phyloP scores from a whole-genome alignment of 257 asterid species.

The Nicotiana sylvestris region DNA sequence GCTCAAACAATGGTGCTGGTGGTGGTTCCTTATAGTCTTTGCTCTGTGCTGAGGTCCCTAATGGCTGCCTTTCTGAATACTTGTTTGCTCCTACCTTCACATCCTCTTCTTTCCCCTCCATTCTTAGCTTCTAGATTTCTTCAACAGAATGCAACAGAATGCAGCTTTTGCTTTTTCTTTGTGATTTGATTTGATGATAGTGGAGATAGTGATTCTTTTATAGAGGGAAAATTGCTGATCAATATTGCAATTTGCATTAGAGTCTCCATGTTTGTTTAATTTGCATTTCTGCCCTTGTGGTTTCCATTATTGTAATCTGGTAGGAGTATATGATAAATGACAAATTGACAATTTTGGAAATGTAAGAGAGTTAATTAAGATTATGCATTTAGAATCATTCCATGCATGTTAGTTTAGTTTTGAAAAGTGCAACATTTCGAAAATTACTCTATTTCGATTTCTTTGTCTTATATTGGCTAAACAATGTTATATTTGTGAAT shows the following conservation, averaged over 20 bases:
- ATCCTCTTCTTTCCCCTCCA: slow-evolving; percentile 83
- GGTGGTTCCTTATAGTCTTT: slow-evolving; percentile 82
- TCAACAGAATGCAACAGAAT: neutral
- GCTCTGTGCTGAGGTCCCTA: slow-evolving; percentile 76
- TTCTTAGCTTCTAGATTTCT: slow-evolving; percentile 10
- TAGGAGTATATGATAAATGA: neutral
- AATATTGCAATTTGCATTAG: neutral
- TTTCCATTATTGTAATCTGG: neutral
- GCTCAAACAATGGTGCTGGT: slow-evolving; percentile 69
- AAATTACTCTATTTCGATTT: neutral
- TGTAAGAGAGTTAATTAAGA: neutral
- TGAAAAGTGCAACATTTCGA: neutral
- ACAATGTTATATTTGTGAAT: neutral
- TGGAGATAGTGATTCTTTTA: neutral
- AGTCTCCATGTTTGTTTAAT: neutral
- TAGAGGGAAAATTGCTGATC: neutral
- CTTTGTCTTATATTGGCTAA: neutral
- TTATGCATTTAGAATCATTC: neutral
- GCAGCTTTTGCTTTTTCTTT: neutral
- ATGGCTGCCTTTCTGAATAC: slow-evolving; percentile 60
- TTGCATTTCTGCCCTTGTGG: neutral
- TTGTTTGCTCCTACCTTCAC: slow-evolving; percentile 70
- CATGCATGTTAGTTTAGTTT: neutral
- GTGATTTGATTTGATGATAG: neutral
- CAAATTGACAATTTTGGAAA: neutral